Percentiles rank a stretch among this genome's conserved stretches.
Conservation (phyloP, 306 rosid genomes). For the Neltuma alba region DNA sequence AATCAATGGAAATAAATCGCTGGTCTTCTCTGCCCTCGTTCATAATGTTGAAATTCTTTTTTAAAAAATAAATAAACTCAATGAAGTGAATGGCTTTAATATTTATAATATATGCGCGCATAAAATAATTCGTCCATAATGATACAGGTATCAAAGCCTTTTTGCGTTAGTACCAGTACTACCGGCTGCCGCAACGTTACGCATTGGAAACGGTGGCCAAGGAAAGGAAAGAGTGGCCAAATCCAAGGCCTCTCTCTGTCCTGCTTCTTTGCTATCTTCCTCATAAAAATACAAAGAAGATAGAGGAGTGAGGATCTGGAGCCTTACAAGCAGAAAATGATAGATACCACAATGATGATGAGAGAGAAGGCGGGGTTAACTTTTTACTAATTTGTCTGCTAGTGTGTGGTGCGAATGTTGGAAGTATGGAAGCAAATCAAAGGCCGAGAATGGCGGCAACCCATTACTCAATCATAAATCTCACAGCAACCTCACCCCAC, state of each 20-base stretch:
- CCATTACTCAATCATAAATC: conserved; percentile 57
- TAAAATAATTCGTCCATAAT: neutral
- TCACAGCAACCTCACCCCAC: conserved; percentile 37
- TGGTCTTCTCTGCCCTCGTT: neutral
- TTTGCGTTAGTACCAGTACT: neutral
- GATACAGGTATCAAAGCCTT: conserved; percentile 1
- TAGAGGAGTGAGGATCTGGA: conserved; percentile 27
- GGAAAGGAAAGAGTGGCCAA: neutral
- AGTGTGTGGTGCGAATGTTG: conserved; percentile 83
- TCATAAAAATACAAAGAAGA: conserved; percentile 16
- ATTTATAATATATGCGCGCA: neutral
- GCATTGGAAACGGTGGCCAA: conserved; percentile 20
- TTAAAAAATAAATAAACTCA: neutral
- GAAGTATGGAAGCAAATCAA: conserved; percentile 83
- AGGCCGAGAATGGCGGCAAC: conserved; percentile 82
- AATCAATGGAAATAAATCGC: neutral
- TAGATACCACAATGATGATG: conserved; percentile 50
- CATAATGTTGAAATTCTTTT: neutral
- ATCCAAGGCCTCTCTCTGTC: neutral
- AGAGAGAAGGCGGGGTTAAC: neutral
- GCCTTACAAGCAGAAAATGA: conserved; percentile 52
- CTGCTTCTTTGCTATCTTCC: neutral
- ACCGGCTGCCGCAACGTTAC: neutral
- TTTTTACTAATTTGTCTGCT: conserved; percentile 54
- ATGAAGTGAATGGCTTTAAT: neutral